Evolutionary conservation across 2,329 filamentous ascomycete genomes (phyloP), one percentile per base, ranked within the genome.

Genomic region (Xylariaceae sp.): DNA sequence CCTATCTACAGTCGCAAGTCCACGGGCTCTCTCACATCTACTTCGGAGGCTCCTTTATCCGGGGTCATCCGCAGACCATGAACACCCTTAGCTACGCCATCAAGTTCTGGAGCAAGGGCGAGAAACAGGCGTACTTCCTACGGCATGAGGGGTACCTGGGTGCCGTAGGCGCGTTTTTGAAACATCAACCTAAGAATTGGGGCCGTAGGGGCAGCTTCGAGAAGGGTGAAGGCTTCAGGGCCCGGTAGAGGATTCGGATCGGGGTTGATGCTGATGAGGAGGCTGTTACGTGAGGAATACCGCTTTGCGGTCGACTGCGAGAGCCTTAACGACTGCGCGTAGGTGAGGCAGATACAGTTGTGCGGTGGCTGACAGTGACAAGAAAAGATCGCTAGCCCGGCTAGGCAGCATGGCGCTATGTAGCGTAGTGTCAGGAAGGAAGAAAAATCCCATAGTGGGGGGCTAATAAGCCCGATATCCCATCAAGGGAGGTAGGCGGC

Each of bases 71-170:
- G 16, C 95, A 98, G 76, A 99, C 95, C 12, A 99, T 99, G 85
- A 96, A 98, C 74, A 98, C 95, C 0, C 80, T 99, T 9, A 93
- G 89, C 52, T 99, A 96, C 70, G 95, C 93, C 70, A 97, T 99
- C 76, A 91, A 91, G 66, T 99, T 98, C 76, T 99, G 95, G 95
- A 92, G 89, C 64, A 91, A 95, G 70, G 93, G 93, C 42, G 82
- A 87, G 69, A 97, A 96, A 74, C 91, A 97, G 74, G 95, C 95
- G 0, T 98, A 96, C 73, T 99, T 99, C 73, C 73, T 99, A 57
- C 83, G 95, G 5, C 95, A 99, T 68, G 95, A 99, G 74, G 95
- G 95, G 21, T 99, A 98, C 71, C 83, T 99, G 0, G 95, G 95
- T 9, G 86, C 92, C 19, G 95, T 98, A 0, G 95, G 95, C 1